Percentiles rank a stretch among this genome's conserved stretches.
phyloP scores from a whole-genome alignment of 2,329 filamentous ascomycete genomes.

The Mycosphaerella sp. region DNA sequence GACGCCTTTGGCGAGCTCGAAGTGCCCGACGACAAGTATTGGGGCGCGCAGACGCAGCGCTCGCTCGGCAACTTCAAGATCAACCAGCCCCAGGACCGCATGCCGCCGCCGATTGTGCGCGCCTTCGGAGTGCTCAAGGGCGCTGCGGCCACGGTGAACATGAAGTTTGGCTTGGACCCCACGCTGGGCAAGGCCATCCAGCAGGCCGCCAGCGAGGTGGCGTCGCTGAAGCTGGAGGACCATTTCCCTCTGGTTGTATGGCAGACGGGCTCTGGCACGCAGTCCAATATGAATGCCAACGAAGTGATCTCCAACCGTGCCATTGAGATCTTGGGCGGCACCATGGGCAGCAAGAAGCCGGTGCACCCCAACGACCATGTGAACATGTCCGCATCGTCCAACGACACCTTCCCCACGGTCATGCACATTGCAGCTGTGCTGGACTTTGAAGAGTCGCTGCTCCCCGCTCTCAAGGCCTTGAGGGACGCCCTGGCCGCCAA shows the following conservation, averaged over 20 bases:
- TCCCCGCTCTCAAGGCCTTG: conserved; percentile 76
- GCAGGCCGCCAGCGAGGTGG: conserved; percentile 88
- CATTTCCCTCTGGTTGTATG: conserved; percentile 99
- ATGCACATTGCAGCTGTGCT: conserved; percentile 99
- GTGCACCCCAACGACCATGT: conserved; percentile 99
- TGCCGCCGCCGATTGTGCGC: conserved; percentile 85
- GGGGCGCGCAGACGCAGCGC: conserved; percentile 95
- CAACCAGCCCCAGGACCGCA: conserved; percentile 98
- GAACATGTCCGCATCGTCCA: conserved; percentile 97
- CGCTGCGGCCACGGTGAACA: conserved; percentile 91
- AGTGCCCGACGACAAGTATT: conserved; percentile 90
- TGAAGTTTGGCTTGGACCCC: conserved; percentile 86
- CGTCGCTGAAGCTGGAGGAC: conserved; percentile 85
- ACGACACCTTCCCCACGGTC: conserved; percentile 98
- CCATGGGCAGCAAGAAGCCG: conserved; percentile 94
- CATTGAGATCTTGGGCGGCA: conserved; percentile 92
- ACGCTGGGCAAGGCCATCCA: conserved; percentile 88
- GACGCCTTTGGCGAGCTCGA: conserved; percentile 98
- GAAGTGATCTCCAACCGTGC: conserved; percentile 99
- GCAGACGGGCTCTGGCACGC: conserved; percentile 97
- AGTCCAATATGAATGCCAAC: conserved; percentile 99
- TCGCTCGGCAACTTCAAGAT: conserved; percentile 98
- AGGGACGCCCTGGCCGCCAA: conserved; percentile 81
- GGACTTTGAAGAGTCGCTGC: conserved; percentile 77
- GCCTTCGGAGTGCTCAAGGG: conserved; percentile 98